Evolutionary conservation across 805 yeast species (phyloP).

Genomic region (Monosporozyma siamensis): DNA sequence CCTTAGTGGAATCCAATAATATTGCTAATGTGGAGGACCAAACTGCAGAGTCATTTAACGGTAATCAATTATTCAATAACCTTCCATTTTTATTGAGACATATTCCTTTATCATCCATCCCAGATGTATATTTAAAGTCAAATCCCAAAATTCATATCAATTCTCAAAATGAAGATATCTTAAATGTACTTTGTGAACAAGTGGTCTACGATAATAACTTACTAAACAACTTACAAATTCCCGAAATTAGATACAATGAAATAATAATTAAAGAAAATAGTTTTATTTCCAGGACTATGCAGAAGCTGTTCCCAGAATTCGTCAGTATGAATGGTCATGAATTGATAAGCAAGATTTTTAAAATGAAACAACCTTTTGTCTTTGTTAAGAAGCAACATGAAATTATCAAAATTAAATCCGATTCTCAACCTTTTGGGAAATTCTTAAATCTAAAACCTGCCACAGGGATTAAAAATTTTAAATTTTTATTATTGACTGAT

Average conservation of each 20-base stretch:
- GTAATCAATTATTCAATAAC: slow-evolving; percentile 38
- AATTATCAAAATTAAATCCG: slow-evolving; percentile 37
- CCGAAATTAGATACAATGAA: slow-evolving; percentile 39
- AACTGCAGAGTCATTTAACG: neutral
- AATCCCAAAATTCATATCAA: slow-evolving; percentile 17
- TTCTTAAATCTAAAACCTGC: slow-evolving; percentile 49
- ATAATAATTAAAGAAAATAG: slow-evolving; percentile 15
- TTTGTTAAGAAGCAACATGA: slow-evolving; percentile 26
- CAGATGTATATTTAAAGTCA: slow-evolving; percentile 35
- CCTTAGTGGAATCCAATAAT: neutral
- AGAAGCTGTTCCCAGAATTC: slow-evolving; percentile 16
- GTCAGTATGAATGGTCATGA: slow-evolving; percentile 21
- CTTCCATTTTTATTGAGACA: slow-evolving; percentile 59
- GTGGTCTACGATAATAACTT: slow-evolving; percentile 34
- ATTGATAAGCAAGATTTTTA: slow-evolving; percentile 19
- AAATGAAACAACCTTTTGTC: slow-evolving; percentile 23
- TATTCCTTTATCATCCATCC: slow-evolving; percentile 54
- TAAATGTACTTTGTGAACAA: slow-evolving; percentile 24
- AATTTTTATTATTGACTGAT: slow-evolving; percentile 38
- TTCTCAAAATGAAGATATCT: slow-evolving; percentile 15
- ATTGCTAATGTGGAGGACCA: neutral
- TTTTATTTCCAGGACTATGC: slow-evolving; percentile 16
- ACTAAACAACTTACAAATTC: slow-evolving; percentile 44
- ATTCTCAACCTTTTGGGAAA: slow-evolving; percentile 48
- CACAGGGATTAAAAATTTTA: slow-evolving; percentile 41